phyloP scores from a whole-genome alignment of 2,329 filamentous ascomycete genomes.

The Colletotrichum sp. region DNA sequence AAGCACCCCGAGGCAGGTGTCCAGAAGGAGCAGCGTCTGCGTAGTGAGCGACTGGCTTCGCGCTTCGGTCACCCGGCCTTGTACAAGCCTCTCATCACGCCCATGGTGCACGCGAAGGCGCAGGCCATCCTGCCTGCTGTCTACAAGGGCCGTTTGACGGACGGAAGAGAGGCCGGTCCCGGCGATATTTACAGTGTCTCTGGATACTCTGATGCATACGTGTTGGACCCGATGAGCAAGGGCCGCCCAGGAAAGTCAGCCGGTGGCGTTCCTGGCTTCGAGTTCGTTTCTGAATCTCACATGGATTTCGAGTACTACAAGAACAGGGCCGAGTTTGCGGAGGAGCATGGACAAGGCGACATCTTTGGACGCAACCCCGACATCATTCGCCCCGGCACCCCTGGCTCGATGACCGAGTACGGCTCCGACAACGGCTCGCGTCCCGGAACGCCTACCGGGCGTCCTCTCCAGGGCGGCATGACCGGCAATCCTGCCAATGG shows the following conservation, averaged over 20 bases:
- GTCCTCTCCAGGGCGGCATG: constrained; percentile 36
- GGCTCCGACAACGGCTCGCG: constrained; percentile 47
- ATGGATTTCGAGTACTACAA: constrained; percentile 95
- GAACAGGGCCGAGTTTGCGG: constrained; percentile 84
- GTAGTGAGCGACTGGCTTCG: constrained; percentile 72
- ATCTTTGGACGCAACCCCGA: constrained; percentile 67
- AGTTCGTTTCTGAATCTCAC: constrained; percentile 84
- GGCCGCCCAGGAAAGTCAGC: constrained; percentile 53
- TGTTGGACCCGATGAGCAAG: constrained; percentile 77
- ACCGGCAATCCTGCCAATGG: constrained; percentile 22
- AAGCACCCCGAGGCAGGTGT: constrained; percentile 49
- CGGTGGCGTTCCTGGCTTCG: constrained; percentile 72
- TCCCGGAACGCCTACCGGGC: constrained; percentile 53
- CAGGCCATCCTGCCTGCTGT: constrained; percentile 86
- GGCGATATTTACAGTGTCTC: constrained; percentile 63
- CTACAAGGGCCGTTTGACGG: constrained; percentile 79
- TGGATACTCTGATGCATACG: constrained; percentile 83
- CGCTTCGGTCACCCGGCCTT: constrained; percentile 91
- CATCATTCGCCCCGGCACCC: constrained; percentile 65
- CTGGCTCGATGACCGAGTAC: constrained; percentile 53
- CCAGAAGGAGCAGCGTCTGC: constrained; percentile 57
- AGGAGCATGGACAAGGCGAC: constrained; percentile 82
- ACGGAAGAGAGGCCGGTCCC: constrained; percentile 65
- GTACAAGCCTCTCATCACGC: constrained; percentile 87
- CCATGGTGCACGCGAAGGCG: constrained; percentile 93